A percentile compares a stretch with the other conserved stretches of the same genome.
These are phyloP conservation scores for Hyphodiscus hymeniophilus DNA, from an alignment of 495 filamentous ascomycete genomes.

Conservation along the genomic window DNA sequence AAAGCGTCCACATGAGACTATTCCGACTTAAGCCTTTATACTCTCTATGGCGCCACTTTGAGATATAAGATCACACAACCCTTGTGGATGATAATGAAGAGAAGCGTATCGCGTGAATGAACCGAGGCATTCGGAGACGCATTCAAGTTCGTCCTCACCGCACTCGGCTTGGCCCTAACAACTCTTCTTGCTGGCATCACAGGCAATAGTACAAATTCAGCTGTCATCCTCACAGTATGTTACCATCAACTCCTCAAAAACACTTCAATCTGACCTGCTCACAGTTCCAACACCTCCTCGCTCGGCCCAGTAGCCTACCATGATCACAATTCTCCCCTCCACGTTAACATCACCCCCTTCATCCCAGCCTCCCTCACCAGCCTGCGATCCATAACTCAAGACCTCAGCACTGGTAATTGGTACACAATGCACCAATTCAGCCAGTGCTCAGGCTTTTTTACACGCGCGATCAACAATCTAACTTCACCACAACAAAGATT, in stretches of 20 bases:
- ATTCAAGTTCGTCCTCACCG: neutral
- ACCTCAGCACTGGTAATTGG: neutral
- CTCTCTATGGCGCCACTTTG: too few relatives aligned
- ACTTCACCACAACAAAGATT: neutral
- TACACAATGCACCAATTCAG: conserved; percentile 1
- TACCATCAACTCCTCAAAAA: neutral
- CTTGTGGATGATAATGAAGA: too few relatives aligned
- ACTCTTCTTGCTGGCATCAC: neutral
- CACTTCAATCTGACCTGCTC: neutral
- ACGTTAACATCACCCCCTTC: neutral
- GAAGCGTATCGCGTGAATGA: too few relatives aligned
- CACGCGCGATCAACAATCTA: neutral
- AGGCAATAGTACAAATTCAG: neutral
- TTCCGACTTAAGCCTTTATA: too few relatives aligned
- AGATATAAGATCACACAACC: too few relatives aligned
- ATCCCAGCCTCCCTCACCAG: neutral
- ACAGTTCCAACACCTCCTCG: conserved; percentile 8
- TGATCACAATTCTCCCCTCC: neutral
- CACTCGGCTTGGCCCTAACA: neutral
- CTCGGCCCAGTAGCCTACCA: neutral
- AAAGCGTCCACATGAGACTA: neutral
- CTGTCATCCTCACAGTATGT: neutral
- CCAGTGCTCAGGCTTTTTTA: conserved; percentile 1
- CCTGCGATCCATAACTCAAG: conserved; percentile 3
- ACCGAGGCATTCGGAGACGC: neutral